These are phyloP conservation scores for Microbotryum intermedium DNA, from an alignment of 1,284 basidiomycete species.

Conservation along the genomic window DNA sequence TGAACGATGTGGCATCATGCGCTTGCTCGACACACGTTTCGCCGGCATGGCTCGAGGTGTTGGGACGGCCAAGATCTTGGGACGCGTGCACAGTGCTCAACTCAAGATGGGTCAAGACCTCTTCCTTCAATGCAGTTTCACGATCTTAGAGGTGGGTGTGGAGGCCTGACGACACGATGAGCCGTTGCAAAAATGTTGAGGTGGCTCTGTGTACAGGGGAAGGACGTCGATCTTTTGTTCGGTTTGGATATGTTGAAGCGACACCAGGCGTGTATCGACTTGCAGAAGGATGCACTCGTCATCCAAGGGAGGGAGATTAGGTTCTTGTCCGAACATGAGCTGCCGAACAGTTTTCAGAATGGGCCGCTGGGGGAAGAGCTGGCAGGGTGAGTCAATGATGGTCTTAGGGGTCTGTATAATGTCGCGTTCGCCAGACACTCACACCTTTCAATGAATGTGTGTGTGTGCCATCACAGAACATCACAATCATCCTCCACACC, in stretches of 20 bases:
- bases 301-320: slow-evolving; percentile 77
- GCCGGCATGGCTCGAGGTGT: slow-evolving; percentile 89
- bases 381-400: slow-evolving; percentile 33
- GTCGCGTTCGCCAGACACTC: not conserved
- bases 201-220: slow-evolving; percentile 49
- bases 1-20: slow-evolving; percentile 88
- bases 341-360: slow-evolving; percentile 52
- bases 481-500: slow-evolving; percentile 11
- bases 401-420: not conserved
- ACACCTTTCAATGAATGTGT: not conserved
- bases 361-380: slow-evolving; percentile 29
- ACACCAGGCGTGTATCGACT: slow-evolving; percentile 90
- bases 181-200: not conserved
- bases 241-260: slow-evolving; percentile 98
- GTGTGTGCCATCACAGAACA: not conserved
- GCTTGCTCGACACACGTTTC: slow-evolving; percentile 79
- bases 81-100: slow-evolving; percentile 86
- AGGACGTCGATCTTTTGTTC: slow-evolving; percentile 83
- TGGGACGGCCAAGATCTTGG: slow-evolving; percentile 88
- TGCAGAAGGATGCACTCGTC: slow-evolving; percentile 74
- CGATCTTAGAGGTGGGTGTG: slow-evolving; percentile 73
- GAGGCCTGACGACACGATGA: not conserved
- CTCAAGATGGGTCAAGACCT: slow-evolving; percentile 71
- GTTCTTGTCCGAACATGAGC: slow-evolving; percentile 88
- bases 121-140: slow-evolving; percentile 82